Evolutionary conservation across 371 early-diverging fungal species (phyloP), one percentile per base, ranked within the genome.

Genomic region (Haplosporangium sp.): DNA sequence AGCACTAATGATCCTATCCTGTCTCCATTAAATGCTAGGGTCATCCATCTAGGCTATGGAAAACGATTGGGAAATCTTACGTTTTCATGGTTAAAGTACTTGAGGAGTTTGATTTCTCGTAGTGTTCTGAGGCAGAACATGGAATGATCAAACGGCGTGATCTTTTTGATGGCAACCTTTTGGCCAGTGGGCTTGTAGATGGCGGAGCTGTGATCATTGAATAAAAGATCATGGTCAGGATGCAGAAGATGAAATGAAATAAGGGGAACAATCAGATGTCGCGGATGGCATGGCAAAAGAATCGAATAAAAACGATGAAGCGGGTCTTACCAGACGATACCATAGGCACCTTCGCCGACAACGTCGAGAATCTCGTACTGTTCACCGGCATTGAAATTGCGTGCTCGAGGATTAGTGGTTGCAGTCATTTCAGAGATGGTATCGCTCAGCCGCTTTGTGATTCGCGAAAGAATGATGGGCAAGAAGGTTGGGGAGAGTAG

Each of bases 101-200:
- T 90, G 62, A 95, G 85, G 12, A 96, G 82, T 74, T 96, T 96
- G 76, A 96, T 92, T 85, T 96, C 96, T 60, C 96, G 87, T 50
- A 96, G 74, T 12, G 95, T 93, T 64, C 96, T 84, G 63, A 94
- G 84, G 73, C 94, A 94, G 65, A 96, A 92, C 84, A 96, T 93
- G 80, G 92, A 92, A 76, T 94, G 94, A 56, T 94, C 95, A 71
- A 96, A 93, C 7, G 94, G 94, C 14, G 91, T 90, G 51, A 95
- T 94, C 83, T 94, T 94, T 80, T 97, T 97, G 81, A 97, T 95
- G 76, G 97, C 97, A 1, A 97, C 96, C 69, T 91, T 92, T 81
- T 95, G 93, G 9, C 95, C 94, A 14, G 95, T 93, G 46, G 93
- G 91, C 58, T 89, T 89, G 81, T 95, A 91, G 54, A 91, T 87